Conservation (phyloP, 2,329 filamentous ascomycete species). For the Pseudohalonectria lignicola region DNA sequence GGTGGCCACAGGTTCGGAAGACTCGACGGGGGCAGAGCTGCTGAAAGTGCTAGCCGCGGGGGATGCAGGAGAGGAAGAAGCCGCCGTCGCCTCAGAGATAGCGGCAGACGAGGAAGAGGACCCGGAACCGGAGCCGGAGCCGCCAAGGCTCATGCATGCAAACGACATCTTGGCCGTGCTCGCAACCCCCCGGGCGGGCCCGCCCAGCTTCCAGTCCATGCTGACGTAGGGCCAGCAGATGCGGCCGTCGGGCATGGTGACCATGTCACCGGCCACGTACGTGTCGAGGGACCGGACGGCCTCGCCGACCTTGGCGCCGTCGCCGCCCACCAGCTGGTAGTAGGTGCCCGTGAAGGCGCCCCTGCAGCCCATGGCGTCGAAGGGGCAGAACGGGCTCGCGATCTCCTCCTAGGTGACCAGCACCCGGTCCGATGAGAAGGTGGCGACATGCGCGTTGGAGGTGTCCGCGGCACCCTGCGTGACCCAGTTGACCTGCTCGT, state of each 20-base stretch:
- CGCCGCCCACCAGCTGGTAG: constrained; percentile 44
- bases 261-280: constrained; percentile 53
- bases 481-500: constrained; percentile 49
- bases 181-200: constrained; percentile 9
- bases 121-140: constrained; percentile 1
- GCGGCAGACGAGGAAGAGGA: neutral
- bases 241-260: constrained; percentile 43
- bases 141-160: constrained; percentile 27
- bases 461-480: constrained; percentile 38
- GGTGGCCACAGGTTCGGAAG: too few species aligned
- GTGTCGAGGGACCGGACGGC: constrained; percentile 37
- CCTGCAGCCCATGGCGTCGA: constrained; percentile 46
- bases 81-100: neutral
- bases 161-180: constrained; percentile 37
- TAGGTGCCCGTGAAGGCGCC: constrained; percentile 47
- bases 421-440: constrained; percentile 38
- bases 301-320: constrained; percentile 39
- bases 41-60: too few species aligned
- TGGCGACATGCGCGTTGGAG: constrained; percentile 46
- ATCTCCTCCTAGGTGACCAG: constrained; percentile 53
- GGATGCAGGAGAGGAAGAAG: neutral
- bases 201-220: constrained; percentile 38
- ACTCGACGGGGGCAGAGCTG: too few species aligned
- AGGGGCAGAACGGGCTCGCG: constrained; percentile 39
- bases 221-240: constrained; percentile 52